These are phyloP conservation scores for Diaporthe batatas DNA, from an alignment of 2,329 filamentous ascomycete species.

Conservation along the genomic window DNA sequence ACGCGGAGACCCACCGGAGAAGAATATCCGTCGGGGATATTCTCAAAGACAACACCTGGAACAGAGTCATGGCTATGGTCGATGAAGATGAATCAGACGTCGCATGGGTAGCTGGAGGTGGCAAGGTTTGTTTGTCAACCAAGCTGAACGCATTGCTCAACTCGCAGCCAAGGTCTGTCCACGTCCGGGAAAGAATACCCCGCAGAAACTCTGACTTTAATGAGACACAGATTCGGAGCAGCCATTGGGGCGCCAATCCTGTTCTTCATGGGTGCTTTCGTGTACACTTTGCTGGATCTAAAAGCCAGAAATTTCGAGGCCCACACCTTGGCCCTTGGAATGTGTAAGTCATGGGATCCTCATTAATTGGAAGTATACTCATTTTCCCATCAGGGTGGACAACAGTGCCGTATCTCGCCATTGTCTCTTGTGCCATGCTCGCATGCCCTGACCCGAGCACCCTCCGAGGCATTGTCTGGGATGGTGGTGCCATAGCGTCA, in stretches of 20 bases:
- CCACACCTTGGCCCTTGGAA: slow-evolving; percentile 51
- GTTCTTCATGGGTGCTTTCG: slow-evolving; percentile 47
- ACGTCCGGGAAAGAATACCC: background rate
- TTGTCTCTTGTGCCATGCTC: slow-evolving; percentile 51
- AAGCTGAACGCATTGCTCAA: slow-evolving; percentile 30
- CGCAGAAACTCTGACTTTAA: background rate
- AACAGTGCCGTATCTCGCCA: slow-evolving; percentile 51
- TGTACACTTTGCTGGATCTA: slow-evolving; percentile 46
- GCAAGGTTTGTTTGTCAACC: slow-evolving; percentile 46
- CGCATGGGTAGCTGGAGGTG: slow-evolving; percentile 12
- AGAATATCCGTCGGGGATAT: slow-evolving; percentile 15
- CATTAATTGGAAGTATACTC: background rate
- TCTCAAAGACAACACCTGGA: slow-evolving; percentile 49
- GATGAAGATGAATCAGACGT: slow-evolving; percentile 47
- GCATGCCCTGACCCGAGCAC: slow-evolving; percentile 50
- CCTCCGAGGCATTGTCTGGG: slow-evolving; percentile 50
- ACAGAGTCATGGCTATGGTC: slow-evolving; percentile 49
- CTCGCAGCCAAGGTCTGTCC: slow-evolving; percentile 31
- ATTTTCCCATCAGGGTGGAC: slow-evolving; percentile 49
- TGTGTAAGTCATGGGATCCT: slow-evolving; percentile 47
- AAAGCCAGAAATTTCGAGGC: slow-evolving; percentile 48
- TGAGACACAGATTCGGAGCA: slow-evolving; percentile 45
- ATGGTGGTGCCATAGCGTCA: slow-evolving; percentile 45
- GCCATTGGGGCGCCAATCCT: slow-evolving; percentile 46
- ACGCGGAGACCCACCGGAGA: slow-evolving; percentile 1